Base-by-base conservation (phyloP, 768 basidiomycete genomes). In the Leccinum uliginosum region DNA sequence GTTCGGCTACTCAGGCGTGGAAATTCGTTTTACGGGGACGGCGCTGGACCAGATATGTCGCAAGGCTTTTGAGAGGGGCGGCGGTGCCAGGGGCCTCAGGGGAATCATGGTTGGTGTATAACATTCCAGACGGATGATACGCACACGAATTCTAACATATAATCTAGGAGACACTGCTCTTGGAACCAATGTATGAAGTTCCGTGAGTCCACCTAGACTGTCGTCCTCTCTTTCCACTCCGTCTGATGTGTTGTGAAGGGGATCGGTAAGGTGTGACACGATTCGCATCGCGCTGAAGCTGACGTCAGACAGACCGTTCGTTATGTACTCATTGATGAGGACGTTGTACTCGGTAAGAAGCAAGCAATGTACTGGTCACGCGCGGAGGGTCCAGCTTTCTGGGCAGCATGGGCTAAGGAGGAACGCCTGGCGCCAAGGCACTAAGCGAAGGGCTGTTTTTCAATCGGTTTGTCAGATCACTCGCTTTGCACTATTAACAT, bases 171-270 rank as follows among this genome's bases (percentile, higher is more conserved):
- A 70, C 79, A 21, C 69, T 95, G 3, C 74, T 98, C 50, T 75
- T 95, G 49, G 93, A 98, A 50, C 79, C 92, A 0, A 97, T 97
- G 94, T 96, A 91, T 67, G 89, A 93, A 76, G 87, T 86, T 47
- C 91, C 92, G 86, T 90, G 71, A 83, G 87, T 84, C 14, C 35
- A 30, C 19, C 15, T 55, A 48, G 35, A 23, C 53, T n/a, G n/a
- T 44, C 45, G 43, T 58, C 57, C 32, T 53, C 27, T 49, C 38
- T 14, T 38, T 57, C 8, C 12, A 32, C 29, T 50, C 30, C 27
- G 52, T 47, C 48, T 60, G 19, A 64, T 30, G 6, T 44, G 15
- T 44, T 32, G 27, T 56, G 52, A 52, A 86, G 86, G 55, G 87
- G 87, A 61, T 89, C 87, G 63, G 87, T 88, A 68, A 69, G 85